Percentiles rank a stretch among this genome's conserved stretches.
phyloP scores from a whole-genome alignment of 176 grass and related monocot genomes.

The Carex scoparia region DNA sequence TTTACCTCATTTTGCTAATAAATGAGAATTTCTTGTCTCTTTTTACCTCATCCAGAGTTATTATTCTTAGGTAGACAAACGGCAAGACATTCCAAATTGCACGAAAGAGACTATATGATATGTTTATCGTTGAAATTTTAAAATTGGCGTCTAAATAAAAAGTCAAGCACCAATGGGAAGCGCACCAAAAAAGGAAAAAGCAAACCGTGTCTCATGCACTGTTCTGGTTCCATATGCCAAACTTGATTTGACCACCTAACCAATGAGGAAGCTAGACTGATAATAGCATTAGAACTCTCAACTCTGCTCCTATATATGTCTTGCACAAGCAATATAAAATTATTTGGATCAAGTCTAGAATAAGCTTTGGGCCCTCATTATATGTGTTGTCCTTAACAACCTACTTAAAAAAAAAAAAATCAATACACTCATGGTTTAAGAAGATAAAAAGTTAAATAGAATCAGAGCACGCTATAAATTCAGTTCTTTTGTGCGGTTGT shows the following conservation, averaged over 20 bases:
- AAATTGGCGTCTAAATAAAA: background rate
- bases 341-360: background rate
- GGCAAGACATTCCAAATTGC: background rate
- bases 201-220: constrained; percentile 1
- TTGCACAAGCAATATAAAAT: background rate
- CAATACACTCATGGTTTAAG: too few relatives aligned
- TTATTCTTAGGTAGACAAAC: background rate
- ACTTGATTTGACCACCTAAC: background rate
- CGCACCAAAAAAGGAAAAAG: constrained; percentile 6
- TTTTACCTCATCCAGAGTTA: background rate
- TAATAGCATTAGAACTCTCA: background rate
- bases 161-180: background rate
- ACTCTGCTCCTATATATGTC: background rate
- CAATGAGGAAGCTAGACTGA: background rate
- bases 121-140: constrained; percentile 8
- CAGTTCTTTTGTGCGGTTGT: background rate
- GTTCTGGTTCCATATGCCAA: background rate
- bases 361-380: background rate
- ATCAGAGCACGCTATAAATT: background rate
- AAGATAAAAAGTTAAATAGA: background rate
- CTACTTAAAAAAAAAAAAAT: background rate
- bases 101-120: background rate
- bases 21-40: background rate
- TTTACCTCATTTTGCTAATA: background rate
- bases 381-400: background rate